Conservation (phyloP, 1,284 basidiomycete species). For the Gastroboletus turbinatus region DNA sequence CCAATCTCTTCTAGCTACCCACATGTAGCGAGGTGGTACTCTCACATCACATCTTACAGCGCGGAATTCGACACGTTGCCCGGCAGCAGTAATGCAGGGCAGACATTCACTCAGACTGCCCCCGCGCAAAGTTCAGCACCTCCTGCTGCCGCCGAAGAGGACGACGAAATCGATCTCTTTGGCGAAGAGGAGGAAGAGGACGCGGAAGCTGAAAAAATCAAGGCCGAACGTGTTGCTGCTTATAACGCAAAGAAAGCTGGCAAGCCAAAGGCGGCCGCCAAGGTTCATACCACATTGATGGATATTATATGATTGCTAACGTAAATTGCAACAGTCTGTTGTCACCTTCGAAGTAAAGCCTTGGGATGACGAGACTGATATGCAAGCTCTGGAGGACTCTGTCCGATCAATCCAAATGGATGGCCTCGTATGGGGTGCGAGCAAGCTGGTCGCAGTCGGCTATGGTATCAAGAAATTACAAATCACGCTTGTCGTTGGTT, state of each 20-base stretch:
- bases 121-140: conserved; percentile 43
- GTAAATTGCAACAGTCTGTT: conserved; percentile 62
- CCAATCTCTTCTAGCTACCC: conserved; percentile 73
- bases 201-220: conserved; percentile 91
- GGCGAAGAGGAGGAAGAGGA: conserved; percentile 92
- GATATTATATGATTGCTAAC: conserved; percentile 6
- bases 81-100: conserved; percentile 83
- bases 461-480: conserved; percentile 93
- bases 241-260: conserved; percentile 93
- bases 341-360: conserved; percentile 98
- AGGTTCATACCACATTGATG: conserved; percentile 52
- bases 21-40: conserved; percentile 91
- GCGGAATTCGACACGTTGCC: conserved; percentile 78
- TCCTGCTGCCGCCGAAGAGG: conserved; percentile 74
- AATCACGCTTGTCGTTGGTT: conserved; percentile 93
- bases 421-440: conserved; percentile 93
- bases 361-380: conserved; percentile 99
- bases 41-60: conserved; percentile 87
- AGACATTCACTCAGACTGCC: conserved; percentile 62
- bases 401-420: conserved; percentile 89
- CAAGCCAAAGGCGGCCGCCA: conserved; percentile 88
- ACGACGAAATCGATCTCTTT: conserved; percentile 93
- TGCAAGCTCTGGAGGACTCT: conserved; percentile 79
- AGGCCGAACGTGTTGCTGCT: conserved; percentile 92
- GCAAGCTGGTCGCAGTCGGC: conserved; percentile 91